A percentile compares a stretch with the other conserved stretches of the same genome.
Conservation (phyloP, 2,329 filamentous ascomycete genomes). For the Neoarthrinium moseri region DNA sequence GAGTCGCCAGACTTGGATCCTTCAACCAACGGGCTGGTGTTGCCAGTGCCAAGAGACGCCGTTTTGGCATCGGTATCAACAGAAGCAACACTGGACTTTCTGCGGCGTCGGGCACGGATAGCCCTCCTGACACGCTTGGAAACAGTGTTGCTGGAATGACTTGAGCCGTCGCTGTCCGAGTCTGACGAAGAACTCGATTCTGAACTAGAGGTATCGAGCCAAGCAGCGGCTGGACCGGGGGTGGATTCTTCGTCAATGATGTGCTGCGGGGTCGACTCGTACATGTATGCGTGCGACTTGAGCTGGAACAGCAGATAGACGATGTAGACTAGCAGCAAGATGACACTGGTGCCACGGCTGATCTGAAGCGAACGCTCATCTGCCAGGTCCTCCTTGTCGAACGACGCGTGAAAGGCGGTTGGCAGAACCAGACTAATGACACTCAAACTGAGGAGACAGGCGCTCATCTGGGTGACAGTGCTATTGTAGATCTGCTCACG, state of each 20-base stretch:
- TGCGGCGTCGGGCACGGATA: conserved; percentile 66
- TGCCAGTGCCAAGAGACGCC: conserved; percentile 40
- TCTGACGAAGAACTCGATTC: conserved; percentile 55
- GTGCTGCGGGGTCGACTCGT: conserved; percentile 87
- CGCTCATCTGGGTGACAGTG: conserved; percentile 95
- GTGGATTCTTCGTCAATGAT: conserved; percentile 90
- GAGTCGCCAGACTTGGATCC: conserved; percentile 38
- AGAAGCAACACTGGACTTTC: conserved; percentile 75
- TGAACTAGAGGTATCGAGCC: conserved; percentile 70
- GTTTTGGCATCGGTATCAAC: conserved; percentile 51
- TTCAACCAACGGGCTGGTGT: conserved; percentile 32
- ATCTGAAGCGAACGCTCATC: conserved; percentile 76
- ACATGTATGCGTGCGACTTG: conserved; percentile 89
- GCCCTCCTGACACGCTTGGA: conserved; percentile 74
- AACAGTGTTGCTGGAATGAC: conserved; percentile 60
- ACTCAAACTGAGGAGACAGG: conserved; percentile 84
- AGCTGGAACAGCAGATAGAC: conserved; percentile 88
- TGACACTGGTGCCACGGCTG: conserved; percentile 83
- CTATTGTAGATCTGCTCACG: conserved; percentile 95
- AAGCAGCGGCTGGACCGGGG: conserved; percentile 78
- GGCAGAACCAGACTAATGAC: conserved; percentile 87
- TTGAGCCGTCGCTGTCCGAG: conserved; percentile 70
- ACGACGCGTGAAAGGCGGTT: conserved; percentile 91
- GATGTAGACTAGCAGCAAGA: conserved; percentile 77
- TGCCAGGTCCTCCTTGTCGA: conserved; percentile 59